These are phyloP conservation scores for Botrytis aclada DNA, from an alignment of 2,329 filamentous ascomycete genomes.

Conservation along the genomic window DNA sequence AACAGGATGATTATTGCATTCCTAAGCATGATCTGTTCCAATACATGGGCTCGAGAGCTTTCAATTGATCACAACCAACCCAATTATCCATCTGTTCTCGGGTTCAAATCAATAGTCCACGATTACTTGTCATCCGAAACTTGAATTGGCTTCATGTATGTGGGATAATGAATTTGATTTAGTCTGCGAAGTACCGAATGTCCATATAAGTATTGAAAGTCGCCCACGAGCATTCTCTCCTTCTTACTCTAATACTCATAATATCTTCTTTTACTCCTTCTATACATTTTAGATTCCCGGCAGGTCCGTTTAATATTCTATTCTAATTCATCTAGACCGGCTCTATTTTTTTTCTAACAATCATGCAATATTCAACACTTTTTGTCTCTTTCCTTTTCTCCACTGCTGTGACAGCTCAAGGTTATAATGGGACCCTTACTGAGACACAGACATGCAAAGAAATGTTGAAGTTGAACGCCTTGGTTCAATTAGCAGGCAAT, in stretches of 20 bases:
- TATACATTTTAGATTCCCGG: conserved; percentile 1
- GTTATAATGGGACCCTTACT: conserved; percentile 33
- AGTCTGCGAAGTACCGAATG: not conserved
- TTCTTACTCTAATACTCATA: not conserved
- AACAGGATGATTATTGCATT: not conserved
- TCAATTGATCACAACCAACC: not conserved
- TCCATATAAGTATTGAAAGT: conserved; percentile 12
- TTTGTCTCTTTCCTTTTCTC: conserved; percentile 30
- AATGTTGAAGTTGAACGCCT: conserved; percentile 35
- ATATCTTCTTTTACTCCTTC: not conserved
- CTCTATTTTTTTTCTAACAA: conserved; percentile 15
- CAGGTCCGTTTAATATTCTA: conserved; percentile 15
- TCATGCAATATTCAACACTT: conserved; percentile 28
- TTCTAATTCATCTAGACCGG: not conserved
- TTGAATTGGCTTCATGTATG: not conserved
- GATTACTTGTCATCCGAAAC: conserved; percentile 8
- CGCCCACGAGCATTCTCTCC: not conserved
- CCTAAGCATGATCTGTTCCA: conserved; percentile 14
- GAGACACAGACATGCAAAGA: conserved; percentile 39
- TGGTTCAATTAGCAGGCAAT: conserved; percentile 40
- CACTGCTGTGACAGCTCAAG: conserved; percentile 35
- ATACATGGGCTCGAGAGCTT: conserved; percentile 6
- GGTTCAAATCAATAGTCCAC: not conserved
- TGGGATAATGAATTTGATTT: not conserved
- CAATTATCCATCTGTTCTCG: not conserved